Evolutionary conservation across 352 stramenopile species (phyloP), one percentile per base, ranked within the genome.

Genomic region (Elongisporangium anandrum): DNA sequence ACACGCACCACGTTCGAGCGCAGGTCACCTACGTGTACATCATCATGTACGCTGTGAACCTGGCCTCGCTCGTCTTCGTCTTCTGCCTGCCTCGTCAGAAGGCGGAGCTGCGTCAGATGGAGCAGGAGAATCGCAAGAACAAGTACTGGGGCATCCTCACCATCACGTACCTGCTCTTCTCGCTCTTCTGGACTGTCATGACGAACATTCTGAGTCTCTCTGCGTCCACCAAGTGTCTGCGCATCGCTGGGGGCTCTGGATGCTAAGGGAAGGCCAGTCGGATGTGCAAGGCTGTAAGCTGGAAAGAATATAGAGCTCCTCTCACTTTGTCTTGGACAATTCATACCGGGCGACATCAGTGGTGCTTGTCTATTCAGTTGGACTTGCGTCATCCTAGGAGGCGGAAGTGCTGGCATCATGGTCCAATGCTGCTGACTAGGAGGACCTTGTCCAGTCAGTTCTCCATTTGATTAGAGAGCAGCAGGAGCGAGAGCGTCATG

Each of bases 161-260:
- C 4, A 45, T 73, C 26, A 17, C 41, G 17, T 68, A 74, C 38
- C 51, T 79, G 3, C 51, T 29, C n/a, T 79, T 84, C 24, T 66
- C 68, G 17, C 57, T 85, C 38, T 26, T 49, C n/a, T 85, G 72
- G 72, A 76, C 72, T 17, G 23, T 85, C 48, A 81, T 75, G 68
- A 81, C 69, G 41, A 85, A 85, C 57, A 58, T 85, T 39, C 47
- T 87, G 12, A 76, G 67, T 39, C 50, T 85, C n/a, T 80, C 61
- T 21, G 63, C 72, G 15, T 70, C 64, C 6, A 85, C 78, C 13
- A 69, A 64, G 45, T 81, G 73, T 21, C 54, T 81, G 7, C 62
- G 67, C 17, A 81, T 79, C 34, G 69, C 70, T 17, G 73, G 73
- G 13, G 70, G 73, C 24, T 76, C 21, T 17, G 68, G 72, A 4